Evolutionary conservation across 2,329 filamentous ascomycete genomes (phyloP).

Genomic region (Pseudogymnoascus sp.): DNA sequence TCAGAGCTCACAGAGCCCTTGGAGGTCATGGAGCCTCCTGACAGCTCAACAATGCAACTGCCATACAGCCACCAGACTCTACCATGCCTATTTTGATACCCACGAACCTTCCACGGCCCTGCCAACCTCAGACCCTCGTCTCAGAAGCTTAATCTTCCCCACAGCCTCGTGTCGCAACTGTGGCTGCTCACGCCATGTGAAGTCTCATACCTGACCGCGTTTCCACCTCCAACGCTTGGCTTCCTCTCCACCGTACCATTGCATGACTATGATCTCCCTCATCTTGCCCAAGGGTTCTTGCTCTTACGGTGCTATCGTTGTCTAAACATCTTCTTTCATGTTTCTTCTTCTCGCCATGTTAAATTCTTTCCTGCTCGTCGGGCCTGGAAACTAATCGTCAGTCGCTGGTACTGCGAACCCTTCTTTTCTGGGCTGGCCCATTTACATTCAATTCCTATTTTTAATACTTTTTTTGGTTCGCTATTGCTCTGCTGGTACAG

Average conservation of each 20-base stretch:
- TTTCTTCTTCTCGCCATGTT: conserved; percentile 5
- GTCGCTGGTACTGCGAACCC: neutral
- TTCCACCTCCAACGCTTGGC: conserved; percentile 3
- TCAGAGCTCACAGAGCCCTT: neutral
- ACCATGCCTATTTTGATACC: neutral
- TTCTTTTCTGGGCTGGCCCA: conserved; percentile 7
- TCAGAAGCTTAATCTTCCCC: conserved; percentile 6
- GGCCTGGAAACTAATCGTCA: conserved; percentile 4
- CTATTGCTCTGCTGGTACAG: conserved; percentile 5
- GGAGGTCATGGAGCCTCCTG: neutral
- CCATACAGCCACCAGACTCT: neutral
- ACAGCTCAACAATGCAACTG: neutral
- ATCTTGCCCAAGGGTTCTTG: neutral
- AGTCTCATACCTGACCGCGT: conserved; percentile 2
- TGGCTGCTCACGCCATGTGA: neutral
- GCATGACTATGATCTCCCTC: conserved; percentile 5
- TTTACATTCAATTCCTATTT: conserved; percentile 1
- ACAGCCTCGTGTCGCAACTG: neutral
- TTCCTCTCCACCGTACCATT: neutral
- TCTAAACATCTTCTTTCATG: neutral
- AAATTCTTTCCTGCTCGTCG: conserved; percentile 5
- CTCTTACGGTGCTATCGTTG: neutral
- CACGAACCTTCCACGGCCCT: neutral
- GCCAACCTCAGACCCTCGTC: conserved; percentile 3
- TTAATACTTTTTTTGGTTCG: neutral